Evolutionary conservation across 768 basidiomycete species (phyloP), one percentile per base, ranked within the genome.

Genomic region (Tylopilus cervinicoccineus): DNA sequence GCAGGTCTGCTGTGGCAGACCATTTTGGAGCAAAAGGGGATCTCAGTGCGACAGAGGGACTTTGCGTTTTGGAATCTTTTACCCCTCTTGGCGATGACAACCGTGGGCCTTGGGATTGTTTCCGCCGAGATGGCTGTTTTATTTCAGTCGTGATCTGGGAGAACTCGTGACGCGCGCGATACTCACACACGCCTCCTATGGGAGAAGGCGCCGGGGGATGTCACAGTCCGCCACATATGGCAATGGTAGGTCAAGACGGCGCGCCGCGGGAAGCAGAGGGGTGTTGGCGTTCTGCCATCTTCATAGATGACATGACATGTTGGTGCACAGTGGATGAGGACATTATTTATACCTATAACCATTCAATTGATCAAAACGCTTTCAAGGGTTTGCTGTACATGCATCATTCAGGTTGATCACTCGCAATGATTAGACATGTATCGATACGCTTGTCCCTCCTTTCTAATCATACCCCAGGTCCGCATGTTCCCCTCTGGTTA

Each of bases 1-100:
- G 93, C 93, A 0, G 94, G 94, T 0, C 70, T 98, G 37, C 73
- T 97, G 13, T 97, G 94, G 94, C 70, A 75, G 17, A 62, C 71
- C 16, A 92, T 96, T 47, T 69, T 95, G 46, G 60, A 64, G 47
- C 84, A 89, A 65, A 95, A 92, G 65, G 78, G 76, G 1, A 83
- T 92, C 37, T 54, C 58, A 4, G 76, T 96, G 16, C 73, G 56
- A 24, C 81, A 82, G 55, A 46, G 59, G 49, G 73, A 78, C 28
- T 96, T 96, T 69, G 81, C 86, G 0, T 69, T 70, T 47, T 83
- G 88, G 80, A 93, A 93, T 60, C 50, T 74, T 3, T 51, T 86
- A 6, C 86, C 88, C 0, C 61, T 92, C 44, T 47, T 81, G 12
- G 70, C 76, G 5, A 84, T 89, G 71, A 86, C 85, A 17, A 72